Evolutionary conservation across 192 early-diverging fungal species (phyloP), one percentile per base, ranked within the genome.

Genomic region (Umbelopsis vinacea): DNA sequence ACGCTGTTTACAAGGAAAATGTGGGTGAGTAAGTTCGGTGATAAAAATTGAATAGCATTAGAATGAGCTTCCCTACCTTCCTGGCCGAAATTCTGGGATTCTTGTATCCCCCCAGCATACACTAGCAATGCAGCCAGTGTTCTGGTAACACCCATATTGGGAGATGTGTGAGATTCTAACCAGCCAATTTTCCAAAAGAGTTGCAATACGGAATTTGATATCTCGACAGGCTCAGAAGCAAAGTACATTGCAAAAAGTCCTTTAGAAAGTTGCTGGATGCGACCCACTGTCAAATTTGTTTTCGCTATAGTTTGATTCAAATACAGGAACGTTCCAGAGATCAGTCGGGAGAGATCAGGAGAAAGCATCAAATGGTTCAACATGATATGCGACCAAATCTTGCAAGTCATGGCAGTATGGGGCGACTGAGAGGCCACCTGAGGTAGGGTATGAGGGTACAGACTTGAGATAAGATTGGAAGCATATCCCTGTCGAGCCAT

Each of bases 401-500:
- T 63, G 57, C 33, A 29, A 63, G 57, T 37, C 3, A 63, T 38
- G 26, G 57, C 15, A 6, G 57, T 6, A 33, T 63, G 57, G 12
- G 26, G 26, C 17, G 26, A 29, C 3, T 37, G 24, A 6, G 57
- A 14, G 11, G 33, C 35, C 2, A 63, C 57, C 23, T 35, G 57
- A 4, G 57, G 57, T 19, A 63, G 23, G 14, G 33, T 29, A 35
- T n/a, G 8, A 11, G 57, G 57, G 19, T 63, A 63, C 26, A 63
- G 15, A 17, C 15, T 63, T 63, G 57, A 12, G 6, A 26, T 26
- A 8, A 63, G 17, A 37, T 2, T 38, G 35, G 26, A 17, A 2
- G 57, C 57, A 63, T 63, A 63, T 6, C 57, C 57, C 37, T 63
- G 57, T 17, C 57, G 26, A 63, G 33, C 33, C 57, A 63, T 63